These are phyloP conservation scores for Cryomyces minteri DNA, from an alignment of 495 filamentous ascomycete genomes.

Conservation along the genomic window DNA sequence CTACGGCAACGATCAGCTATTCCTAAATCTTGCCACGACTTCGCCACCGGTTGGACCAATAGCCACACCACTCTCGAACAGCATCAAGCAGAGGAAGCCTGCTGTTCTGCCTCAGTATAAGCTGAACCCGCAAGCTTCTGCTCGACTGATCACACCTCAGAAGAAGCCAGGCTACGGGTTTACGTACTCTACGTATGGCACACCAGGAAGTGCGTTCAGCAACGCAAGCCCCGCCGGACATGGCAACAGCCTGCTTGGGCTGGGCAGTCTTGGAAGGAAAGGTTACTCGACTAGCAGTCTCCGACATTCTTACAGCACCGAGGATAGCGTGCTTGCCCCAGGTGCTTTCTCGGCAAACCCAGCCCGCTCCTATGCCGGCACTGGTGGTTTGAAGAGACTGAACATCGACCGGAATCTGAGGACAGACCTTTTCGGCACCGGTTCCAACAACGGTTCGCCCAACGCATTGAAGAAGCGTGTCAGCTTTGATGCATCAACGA, in stretches of 20 bases:
- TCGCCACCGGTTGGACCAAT: conserved; percentile 58
- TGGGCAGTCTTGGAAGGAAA: conserved; percentile 38
- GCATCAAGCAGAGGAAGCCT: conserved; percentile 50
- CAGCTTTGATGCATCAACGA: conserved; percentile 55
- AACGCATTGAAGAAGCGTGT: conserved; percentile 59
- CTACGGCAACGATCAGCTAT: conserved; percentile 61
- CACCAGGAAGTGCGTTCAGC: conserved; percentile 52
- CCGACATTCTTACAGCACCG: conserved; percentile 38
- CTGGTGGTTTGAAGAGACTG: conserved; percentile 65
- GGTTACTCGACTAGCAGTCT: conserved; percentile 52
- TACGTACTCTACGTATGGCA: conserved; percentile 75
- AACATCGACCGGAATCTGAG: conserved; percentile 74
- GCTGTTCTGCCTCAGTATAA: conserved; percentile 75
- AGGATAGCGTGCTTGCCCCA: conserved; percentile 71
- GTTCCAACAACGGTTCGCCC: conserved; percentile 13
- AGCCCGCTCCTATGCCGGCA: conserved; percentile 15
- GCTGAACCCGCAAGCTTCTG: conserved; percentile 61
- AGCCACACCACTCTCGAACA: conserved; percentile 67
- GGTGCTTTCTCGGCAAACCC: conserved; percentile 64
- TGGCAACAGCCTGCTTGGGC: conserved; percentile 45
- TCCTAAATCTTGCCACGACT: conserved; percentile 45
- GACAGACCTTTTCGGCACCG: conserved; percentile 48
- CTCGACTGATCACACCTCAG: conserved; percentile 63
- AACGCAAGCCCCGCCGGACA: conserved; percentile 47
- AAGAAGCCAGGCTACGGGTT: conserved; percentile 61